phyloP scores from a whole-genome alignment of 371 early-diverging fungal species.

The Choanephora cucurbitarum region DNA sequence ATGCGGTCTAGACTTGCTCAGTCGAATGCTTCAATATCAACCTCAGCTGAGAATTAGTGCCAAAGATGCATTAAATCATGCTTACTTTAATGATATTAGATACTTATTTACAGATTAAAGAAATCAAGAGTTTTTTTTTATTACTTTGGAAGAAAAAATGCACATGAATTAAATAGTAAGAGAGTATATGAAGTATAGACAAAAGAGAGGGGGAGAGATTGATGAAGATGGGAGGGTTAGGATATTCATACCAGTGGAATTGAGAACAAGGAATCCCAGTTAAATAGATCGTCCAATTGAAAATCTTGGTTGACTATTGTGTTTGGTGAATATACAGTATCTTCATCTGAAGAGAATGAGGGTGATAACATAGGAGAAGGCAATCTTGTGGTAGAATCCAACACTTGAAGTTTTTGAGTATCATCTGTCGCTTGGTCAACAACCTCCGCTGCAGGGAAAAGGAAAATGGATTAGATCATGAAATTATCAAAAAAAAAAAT shows the following conservation, averaged over 20 bases:
- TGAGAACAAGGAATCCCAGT: slow-evolving; percentile 28
- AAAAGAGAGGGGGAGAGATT: background rate
- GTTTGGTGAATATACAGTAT: slow-evolving; percentile 26
- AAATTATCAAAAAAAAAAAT: slow-evolving; percentile 6
- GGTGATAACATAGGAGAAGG: slow-evolving; percentile 38
- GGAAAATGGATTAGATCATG: slow-evolving; percentile 5
- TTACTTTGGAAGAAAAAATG: background rate
- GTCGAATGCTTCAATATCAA: slow-evolving; percentile 79
- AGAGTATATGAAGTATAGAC: slow-evolving; percentile 5
- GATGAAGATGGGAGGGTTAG: too few relatives aligned
- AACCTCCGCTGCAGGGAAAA: slow-evolving; percentile 56
- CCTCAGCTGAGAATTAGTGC: slow-evolving; percentile 86
- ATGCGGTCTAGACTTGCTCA: slow-evolving; percentile 74
- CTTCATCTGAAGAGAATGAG: slow-evolving; percentile 32
- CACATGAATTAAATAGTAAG: slow-evolving; percentile 1
- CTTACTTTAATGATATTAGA: slow-evolving; percentile 74
- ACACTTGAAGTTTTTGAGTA: slow-evolving; percentile 9
- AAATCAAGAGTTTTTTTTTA: background rate
- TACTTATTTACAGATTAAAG: slow-evolving; percentile 15
- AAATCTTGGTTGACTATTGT: slow-evolving; percentile 24
- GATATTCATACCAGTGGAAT: slow-evolving; percentile 2
- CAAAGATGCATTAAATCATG: slow-evolving; percentile 80
- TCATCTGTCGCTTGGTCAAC: slow-evolving; percentile 17
- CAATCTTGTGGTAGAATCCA: slow-evolving; percentile 10
- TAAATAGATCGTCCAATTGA: slow-evolving; percentile 41